Evolutionary conservation across 1,139 yeast species (phyloP).

Genomic region (Magnusiomyces clavatus): DNA sequence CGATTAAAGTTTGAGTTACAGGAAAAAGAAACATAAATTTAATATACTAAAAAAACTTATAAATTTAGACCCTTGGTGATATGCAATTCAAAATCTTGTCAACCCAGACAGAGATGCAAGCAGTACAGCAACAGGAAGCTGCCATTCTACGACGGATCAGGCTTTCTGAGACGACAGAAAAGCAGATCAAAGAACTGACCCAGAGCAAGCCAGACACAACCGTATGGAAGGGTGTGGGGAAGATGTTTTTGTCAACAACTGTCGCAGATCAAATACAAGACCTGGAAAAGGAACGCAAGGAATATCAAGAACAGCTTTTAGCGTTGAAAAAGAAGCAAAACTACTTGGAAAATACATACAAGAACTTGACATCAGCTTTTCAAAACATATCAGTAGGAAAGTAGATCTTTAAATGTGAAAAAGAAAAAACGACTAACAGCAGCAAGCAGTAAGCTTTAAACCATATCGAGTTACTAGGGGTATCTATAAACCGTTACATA

Average conservation of each 20-base stretch:
- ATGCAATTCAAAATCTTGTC: conserved; percentile 54
- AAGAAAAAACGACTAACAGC: no score
- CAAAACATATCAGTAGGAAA: conserved; percentile 30
- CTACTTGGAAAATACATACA: conserved; percentile 70
- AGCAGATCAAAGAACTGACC: conserved; percentile 43
- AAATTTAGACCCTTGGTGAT: conserved; percentile 37
- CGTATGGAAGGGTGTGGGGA: conserved; percentile 86
- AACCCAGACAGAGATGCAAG: conserved; percentile 44
- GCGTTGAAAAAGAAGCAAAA: conserved; percentile 60
- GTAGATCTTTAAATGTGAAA: no score
- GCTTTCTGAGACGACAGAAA: conserved; percentile 48
- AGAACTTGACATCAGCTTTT: conserved; percentile 59
- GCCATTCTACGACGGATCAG: conserved; percentile 50
- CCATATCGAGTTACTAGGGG: no score
- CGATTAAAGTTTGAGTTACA: conserved; percentile 16
- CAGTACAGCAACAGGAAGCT: conserved; percentile 53
- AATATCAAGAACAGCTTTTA: conserved; percentile 50
- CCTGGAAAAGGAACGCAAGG: conserved; percentile 45
- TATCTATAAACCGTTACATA: no score
- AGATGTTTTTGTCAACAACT: conserved; percentile 41
- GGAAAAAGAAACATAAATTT: not conserved
- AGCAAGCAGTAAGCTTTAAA: no score
- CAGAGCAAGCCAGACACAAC: conserved; percentile 28
- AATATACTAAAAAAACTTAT: not conserved
- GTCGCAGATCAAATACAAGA: conserved; percentile 42